phyloP scores from a whole-genome alignment of 768 basidiomycete genomes.

The Dentipellis fragilis region DNA sequence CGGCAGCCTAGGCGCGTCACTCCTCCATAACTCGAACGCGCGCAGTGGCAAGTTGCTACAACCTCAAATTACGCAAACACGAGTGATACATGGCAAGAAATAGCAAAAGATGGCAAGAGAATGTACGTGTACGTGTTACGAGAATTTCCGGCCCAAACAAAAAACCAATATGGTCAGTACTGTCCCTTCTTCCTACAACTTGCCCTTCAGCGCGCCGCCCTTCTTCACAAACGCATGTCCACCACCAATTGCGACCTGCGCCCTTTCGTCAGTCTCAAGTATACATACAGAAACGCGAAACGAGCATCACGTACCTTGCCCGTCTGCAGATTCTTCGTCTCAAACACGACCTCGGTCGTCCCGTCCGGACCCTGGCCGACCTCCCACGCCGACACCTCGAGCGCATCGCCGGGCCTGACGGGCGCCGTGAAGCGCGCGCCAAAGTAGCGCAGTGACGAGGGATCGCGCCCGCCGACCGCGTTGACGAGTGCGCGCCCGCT shows the following conservation, averaged over 20 bases:
- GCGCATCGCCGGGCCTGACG: slow-evolving; percentile 71
- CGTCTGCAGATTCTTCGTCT: slow-evolving; percentile 26
- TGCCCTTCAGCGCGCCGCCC: slow-evolving; percentile 26
- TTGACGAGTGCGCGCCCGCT: slow-evolving; percentile 67
- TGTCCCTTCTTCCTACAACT: slow-evolving; percentile 21
- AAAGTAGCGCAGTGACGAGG: slow-evolving; percentile 54
- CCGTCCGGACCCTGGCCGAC: slow-evolving; percentile 38
- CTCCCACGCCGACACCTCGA: slow-evolving; percentile 76
- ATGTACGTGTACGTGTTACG: too few species aligned
- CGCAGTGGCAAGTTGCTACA: too few species aligned
- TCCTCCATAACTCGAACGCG: too few species aligned
- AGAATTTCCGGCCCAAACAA: too few species aligned
- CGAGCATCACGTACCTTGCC: slow-evolving; percentile 25
- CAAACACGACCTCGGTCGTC: slow-evolving; percentile 28
- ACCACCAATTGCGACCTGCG: slow-evolving; percentile 42
- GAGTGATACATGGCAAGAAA: too few species aligned
- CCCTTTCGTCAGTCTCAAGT: neutral
- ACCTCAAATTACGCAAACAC: too few species aligned
- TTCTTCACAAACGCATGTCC: slow-evolving; percentile 60
- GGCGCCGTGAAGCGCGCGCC: slow-evolving; percentile 75
- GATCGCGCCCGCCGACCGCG: slow-evolving; percentile 49
- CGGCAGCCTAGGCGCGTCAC: too few species aligned
- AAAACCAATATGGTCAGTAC: too few species aligned
- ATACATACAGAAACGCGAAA: neutral
- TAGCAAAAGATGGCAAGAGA: too few species aligned